Percentiles rank a stretch among this genome's conserved stretches.
Evolutionary conservation across 768 basidiomycete species (phyloP).

Genomic region (Suillus brevipes): DNA sequence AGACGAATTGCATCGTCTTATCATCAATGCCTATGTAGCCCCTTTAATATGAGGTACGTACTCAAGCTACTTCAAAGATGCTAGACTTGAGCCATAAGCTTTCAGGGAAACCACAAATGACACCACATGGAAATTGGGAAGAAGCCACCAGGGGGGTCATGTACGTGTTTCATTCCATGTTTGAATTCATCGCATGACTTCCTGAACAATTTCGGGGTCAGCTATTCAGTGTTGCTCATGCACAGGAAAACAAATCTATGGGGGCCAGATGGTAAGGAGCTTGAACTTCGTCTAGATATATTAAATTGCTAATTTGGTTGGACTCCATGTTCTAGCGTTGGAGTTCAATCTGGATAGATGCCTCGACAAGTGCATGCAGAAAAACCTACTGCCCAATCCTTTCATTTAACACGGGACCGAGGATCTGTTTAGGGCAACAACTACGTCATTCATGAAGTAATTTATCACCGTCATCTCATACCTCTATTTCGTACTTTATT

Average conservation of each 20-base stretch:
- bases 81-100: not conserved
- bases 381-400: constrained; percentile 40
- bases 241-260: constrained; percentile 39
- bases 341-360: constrained; percentile 43
- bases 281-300: not conserved
- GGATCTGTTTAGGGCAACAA: constrained; percentile 38
- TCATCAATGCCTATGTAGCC: constrained; percentile 20
- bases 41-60: constrained; percentile 34
- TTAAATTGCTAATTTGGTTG: not conserved
- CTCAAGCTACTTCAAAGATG: not conserved
- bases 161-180: constrained; percentile 11
- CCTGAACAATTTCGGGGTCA: constrained; percentile 16
- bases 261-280: constrained; percentile 33
- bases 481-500: constrained; percentile 23
- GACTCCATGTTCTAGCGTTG: constrained; percentile 13
- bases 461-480: constrained; percentile 12
- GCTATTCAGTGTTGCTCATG: constrained; percentile 30
- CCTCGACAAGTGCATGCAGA: constrained; percentile 37
- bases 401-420: constrained; percentile 43
- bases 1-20: too few species aligned
- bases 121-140: constrained; percentile 23
- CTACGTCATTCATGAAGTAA: constrained; percentile 16
- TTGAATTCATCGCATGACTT: not conserved
- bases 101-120: constrained; percentile 23
- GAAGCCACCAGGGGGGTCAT: constrained; percentile 25